Conservation (phyloP, 2,329 filamentous ascomycete species). For the Rutstroemia sydowiana region DNA sequence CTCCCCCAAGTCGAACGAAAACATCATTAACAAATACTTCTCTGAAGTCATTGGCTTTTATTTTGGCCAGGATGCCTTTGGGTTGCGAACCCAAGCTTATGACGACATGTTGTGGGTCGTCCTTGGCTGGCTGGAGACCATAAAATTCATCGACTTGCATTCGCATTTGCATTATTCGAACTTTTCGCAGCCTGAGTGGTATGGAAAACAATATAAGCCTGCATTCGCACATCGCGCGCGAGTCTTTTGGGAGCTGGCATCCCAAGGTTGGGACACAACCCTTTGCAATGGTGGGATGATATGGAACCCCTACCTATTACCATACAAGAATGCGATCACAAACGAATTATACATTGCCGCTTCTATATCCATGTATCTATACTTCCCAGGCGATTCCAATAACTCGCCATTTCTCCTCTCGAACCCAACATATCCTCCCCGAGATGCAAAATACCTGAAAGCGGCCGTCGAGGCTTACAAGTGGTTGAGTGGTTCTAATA, state of each 20-base stretch:
- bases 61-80: conserved; percentile 75
- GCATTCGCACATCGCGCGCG: conserved; percentile 77
- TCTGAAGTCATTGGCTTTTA: conserved; percentile 71
- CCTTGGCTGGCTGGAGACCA: conserved; percentile 78
- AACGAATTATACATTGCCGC: conserved; percentile 85
- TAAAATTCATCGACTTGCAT: conserved; percentile 70
- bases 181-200: conserved; percentile 46
- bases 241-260: conserved; percentile 77
- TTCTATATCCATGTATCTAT: conserved; percentile 80
- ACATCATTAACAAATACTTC: conserved; percentile 78
- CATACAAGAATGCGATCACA: conserved; percentile 96
- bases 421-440: conserved; percentile 27
- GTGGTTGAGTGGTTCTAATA: conserved; percentile 73
- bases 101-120: conserved; percentile 97
- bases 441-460: conserved; percentile 57
- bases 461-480: conserved; percentile 71
- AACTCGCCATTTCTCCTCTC: conserved; percentile 52
- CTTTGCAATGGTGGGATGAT: conserved; percentile 84
- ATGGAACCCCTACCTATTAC: conserved; percentile 73
- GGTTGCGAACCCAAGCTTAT: conserved; percentile 70
- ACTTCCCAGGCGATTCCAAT: conserved; percentile 76
- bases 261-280: conserved; percentile 70
- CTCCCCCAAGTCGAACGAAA: conserved; percentile 45
- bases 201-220: conserved; percentile 67
- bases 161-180: conserved; percentile 52